Percentiles rank a stretch among this genome's conserved stretches.
Conservation (phyloP, 257 asterid species). For the Solanum virginianum region DNA sequence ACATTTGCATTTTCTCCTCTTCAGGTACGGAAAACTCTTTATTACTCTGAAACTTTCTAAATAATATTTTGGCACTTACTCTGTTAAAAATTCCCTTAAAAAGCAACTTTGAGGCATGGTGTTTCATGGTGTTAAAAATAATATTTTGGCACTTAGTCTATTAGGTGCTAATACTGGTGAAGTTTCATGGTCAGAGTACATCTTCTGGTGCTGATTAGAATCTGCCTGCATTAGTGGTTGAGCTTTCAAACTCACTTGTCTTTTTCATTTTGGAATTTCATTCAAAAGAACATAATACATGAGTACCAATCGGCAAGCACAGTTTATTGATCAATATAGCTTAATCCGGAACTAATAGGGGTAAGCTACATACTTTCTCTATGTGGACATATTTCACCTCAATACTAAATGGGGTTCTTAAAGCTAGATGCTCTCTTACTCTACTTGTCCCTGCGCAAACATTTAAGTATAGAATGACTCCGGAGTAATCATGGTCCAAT, state of each 20-base stretch:
- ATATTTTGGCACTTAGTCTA: no score
- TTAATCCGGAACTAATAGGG: background rate
- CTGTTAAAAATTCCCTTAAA: background rate
- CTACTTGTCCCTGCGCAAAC: background rate
- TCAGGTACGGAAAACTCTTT: slow-evolving; percentile 25
- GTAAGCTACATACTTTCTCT: background rate
- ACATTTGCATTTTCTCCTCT: slow-evolving; percentile 93
- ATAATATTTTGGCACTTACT: background rate
- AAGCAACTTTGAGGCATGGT: background rate
- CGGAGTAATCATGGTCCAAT: background rate
- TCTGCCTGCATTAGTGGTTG: background rate
- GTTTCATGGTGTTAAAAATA: no score
- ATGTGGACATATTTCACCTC: background rate
- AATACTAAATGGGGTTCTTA: background rate
- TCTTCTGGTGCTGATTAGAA: background rate
- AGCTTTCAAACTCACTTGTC: background rate
- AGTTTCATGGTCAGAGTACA: background rate
- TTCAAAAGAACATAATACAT: background rate
- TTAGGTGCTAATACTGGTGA: background rate
- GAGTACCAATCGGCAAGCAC: background rate
- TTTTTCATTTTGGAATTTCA: background rate
- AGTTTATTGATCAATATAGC: background rate
- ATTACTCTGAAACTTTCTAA: background rate
- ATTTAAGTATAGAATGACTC: background rate
- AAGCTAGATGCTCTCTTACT: background rate